Conservation (phyloP, 2,329 filamentous ascomycete species). For the Phyllosticta citribraziliensis region DNA sequence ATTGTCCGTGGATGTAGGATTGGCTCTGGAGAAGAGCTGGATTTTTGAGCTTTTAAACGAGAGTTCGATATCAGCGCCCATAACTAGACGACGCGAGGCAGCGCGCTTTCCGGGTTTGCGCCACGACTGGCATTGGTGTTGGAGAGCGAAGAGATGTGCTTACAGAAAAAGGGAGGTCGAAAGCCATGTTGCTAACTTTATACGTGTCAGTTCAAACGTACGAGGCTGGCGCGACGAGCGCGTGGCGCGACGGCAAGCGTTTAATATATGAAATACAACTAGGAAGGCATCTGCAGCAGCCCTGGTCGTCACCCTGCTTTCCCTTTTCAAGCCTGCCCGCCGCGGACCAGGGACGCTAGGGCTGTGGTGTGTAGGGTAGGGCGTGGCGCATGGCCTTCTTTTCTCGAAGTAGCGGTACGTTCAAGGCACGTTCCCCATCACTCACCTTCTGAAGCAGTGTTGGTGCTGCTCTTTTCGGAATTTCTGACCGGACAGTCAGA, state of each 20-base stretch:
- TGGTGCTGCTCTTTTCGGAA: too few species aligned
- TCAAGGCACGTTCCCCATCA: too few species aligned
- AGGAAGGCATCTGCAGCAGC: background rate
- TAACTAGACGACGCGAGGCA: background rate
- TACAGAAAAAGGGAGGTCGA: background rate
- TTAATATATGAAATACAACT: background rate
- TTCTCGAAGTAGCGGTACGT: too few species aligned
- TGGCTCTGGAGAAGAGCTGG: conserved; percentile 45
- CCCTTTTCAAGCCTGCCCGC: background rate
- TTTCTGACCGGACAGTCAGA: too few species aligned
- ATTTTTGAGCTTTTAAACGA: conserved; percentile 38
- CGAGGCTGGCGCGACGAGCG: background rate
- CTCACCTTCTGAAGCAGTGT: too few species aligned
- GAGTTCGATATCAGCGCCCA: background rate
- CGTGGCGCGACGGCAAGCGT: background rate
- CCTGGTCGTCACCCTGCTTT: background rate
- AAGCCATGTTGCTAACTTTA: background rate
- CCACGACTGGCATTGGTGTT: background rate
- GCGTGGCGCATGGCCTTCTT: too few species aligned
- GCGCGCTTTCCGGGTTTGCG: background rate
- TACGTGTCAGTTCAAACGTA: background rate
- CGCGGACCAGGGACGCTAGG: too few species aligned
- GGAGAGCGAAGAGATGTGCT: background rate
- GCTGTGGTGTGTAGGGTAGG: too few species aligned
- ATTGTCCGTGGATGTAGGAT: conserved; percentile 45